phyloP scores from a whole-genome alignment of 352 stramenopile species.

The Aphanomyces stellatus region DNA sequence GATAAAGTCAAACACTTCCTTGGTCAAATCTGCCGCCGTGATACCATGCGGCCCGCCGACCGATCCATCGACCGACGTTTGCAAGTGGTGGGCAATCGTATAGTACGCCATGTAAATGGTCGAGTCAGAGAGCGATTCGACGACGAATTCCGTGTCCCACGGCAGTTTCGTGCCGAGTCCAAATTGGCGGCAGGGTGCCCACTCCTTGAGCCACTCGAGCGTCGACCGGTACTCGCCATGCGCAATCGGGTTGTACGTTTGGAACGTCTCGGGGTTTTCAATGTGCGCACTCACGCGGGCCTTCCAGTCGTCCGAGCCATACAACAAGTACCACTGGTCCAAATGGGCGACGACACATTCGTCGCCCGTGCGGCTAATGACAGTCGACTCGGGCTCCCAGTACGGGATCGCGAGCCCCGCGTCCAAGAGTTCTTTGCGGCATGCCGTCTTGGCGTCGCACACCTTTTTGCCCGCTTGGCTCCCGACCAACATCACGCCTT shows the following conservation, averaged over 20 bases:
- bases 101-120: conserved; percentile 99
- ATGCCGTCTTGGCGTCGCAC: conserved; percentile 95
- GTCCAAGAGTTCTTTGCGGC: conserved; percentile 95
- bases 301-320: conserved; percentile 98
- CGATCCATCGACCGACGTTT: conserved; percentile 87
- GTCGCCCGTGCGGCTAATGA: conserved; percentile 96
- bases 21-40: conserved; percentile 82
- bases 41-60: conserved; percentile 81
- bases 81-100: conserved; percentile 97
- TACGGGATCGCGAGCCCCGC: conserved; percentile 93
- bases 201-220: conserved; percentile 99
- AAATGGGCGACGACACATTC: conserved; percentile 99
- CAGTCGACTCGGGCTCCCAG: conserved; percentile 97
- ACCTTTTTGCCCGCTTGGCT: conserved; percentile 95
- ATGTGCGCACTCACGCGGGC: conserved; percentile 93
- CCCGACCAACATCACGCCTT: conserved; percentile 97
- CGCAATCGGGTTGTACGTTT: conserved; percentile 90
- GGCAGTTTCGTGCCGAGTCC: conserved; percentile 94
- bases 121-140: conserved; percentile 98
- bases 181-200: conserved; percentile 97
- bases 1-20: conserved; percentile 99
- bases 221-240: conserved; percentile 96
- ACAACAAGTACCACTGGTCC: conserved; percentile 99
- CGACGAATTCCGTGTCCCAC: conserved; percentile 98
- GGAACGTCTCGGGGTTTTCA: conserved; percentile 85